Evolutionary conservation across 345 rosid species (phyloP).

Genomic region (Aurinia saxatilis): DNA sequence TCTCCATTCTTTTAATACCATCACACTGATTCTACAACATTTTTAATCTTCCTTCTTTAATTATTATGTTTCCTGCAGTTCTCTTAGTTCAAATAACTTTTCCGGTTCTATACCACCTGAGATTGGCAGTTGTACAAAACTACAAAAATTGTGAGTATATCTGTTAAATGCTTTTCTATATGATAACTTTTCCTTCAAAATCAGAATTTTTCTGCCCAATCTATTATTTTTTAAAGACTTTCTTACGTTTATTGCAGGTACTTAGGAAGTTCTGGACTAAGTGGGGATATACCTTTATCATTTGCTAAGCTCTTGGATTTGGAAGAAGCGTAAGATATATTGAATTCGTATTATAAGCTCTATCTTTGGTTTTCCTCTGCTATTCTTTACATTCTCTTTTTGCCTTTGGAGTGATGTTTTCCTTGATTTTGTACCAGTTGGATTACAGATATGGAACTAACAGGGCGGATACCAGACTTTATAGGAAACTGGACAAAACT

Average conservation of each 20-base stretch:
- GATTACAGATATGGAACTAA: constrained; percentile 38
- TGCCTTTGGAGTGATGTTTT: neutral
- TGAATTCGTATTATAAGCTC: neutral
- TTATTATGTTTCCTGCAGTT: constrained; percentile 22
- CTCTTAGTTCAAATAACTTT: constrained; percentile 49
- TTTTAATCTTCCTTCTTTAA: neutral
- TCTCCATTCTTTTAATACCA: neutral
- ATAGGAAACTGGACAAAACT: constrained; percentile 51
- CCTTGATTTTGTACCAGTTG: constrained; percentile 21
- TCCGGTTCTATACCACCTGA: constrained; percentile 58
- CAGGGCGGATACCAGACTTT: constrained; percentile 51
- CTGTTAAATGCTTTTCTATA: neutral
- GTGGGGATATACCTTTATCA: constrained; percentile 49
- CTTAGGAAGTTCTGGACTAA: constrained; percentile 47
- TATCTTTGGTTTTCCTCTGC: neutral
- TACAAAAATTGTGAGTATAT: constrained; percentile 46
- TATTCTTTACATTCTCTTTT: neutral
- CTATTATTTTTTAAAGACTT: neutral
- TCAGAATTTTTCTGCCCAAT: neutral
- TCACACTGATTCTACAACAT: neutral
- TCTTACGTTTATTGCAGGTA: constrained; percentile 31
- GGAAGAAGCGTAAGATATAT: constrained; percentile 15
- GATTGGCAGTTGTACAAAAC: constrained; percentile 47
- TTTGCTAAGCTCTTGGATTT: constrained; percentile 35
- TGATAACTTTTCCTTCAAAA: neutral